Base-by-base conservation (phyloP, 1,139 yeast genomes). In the Geotrichum aggregatum region DNA sequence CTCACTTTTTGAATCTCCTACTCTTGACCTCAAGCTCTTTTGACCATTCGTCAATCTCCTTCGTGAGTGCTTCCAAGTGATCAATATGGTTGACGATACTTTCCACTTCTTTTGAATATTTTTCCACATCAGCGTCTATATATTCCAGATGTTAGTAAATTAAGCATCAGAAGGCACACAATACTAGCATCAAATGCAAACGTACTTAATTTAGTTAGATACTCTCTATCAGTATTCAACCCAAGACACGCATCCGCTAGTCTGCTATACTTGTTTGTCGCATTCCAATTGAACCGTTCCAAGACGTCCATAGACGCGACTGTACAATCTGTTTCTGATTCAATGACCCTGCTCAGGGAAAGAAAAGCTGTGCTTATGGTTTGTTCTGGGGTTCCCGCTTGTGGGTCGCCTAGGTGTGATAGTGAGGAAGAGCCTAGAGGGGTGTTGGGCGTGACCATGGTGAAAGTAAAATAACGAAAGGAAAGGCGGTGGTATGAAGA, bases 1-100 rank as follows among this genome's bases (percentile, higher is more conserved):
- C 31, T 24, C 8, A 24, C 36, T 43, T 44, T 33, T 45, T 52
- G 35, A 56, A 60, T 39, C 70, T 56, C 18, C 71, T 61, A 14
- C 65, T 54, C 56, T 75, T 75, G 3, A 70, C 72, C 46, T 76
- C 79, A 44, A 81, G 61, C 55, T 81, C 84, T 24, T 70, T 66
- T 1, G 85, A 74, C 82, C 85, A 84, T 51, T 71, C 73, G 55
- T 82, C 86, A 49, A 85, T 65, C 58, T 85, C 89, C 5, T 66
- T 62, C 0, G 77, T 74, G 3, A 84, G 61, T 0, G 61, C 62
- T 48, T 77, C 80, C 50, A 84, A 63, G 39, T 71, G 69, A 11
- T 66, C 70, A 1, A 80, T 75, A 47, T 76, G 74, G 1, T 61
- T 47, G 50, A 80, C 88, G 3, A 82, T 68, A 1, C 63, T 63